Evolutionary conservation across 2,329 filamentous ascomycete species (phyloP).

Genomic region (Metarhizium anisopliae): DNA sequence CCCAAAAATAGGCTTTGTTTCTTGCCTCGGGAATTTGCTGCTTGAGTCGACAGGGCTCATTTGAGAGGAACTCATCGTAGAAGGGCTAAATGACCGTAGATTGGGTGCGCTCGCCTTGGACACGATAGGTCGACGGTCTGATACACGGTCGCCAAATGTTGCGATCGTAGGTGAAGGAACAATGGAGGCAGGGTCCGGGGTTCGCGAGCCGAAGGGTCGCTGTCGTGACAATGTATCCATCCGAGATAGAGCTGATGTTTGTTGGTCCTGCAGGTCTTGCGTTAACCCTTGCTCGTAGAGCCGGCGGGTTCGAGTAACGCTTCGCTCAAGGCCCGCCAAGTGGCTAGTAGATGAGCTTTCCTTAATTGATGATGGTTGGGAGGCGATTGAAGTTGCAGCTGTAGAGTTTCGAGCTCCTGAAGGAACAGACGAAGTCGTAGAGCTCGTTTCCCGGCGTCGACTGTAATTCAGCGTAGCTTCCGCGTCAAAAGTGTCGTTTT

Average conservation of each 20-base stretch:
- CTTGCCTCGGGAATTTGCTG: slow-evolving; percentile 24
- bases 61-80: slow-evolving; percentile 29
- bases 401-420: slow-evolving; percentile 69
- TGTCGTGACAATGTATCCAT: slow-evolving; percentile 70
- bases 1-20: slow-evolving; percentile 23
- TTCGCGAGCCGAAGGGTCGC: slow-evolving; percentile 39
- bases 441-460: slow-evolving; percentile 75
- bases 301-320: slow-evolving; percentile 60
- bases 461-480: slow-evolving; percentile 53
- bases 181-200: slow-evolving; percentile 37
- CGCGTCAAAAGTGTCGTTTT: slow-evolving; percentile 30
- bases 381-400: slow-evolving; percentile 72
- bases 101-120: slow-evolving; percentile 60
- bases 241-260: slow-evolving; percentile 65
- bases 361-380: slow-evolving; percentile 47
- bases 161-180: slow-evolving; percentile 36
- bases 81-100: slow-evolving; percentile 48
- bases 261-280: slow-evolving; percentile 73
- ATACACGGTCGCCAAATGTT: slow-evolving; percentile 36
- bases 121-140: slow-evolving; percentile 35
- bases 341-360: slow-evolving; percentile 33
- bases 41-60: slow-evolving; percentile 28
- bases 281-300: slow-evolving; percentile 78
- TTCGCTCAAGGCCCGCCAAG: slow-evolving; percentile 47
- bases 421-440: slow-evolving; percentile 64